These are phyloP conservation scores for Colletotrichum sp. DNA, from an alignment of 2,329 filamentous ascomycete genomes.

Conservation along the genomic window DNA sequence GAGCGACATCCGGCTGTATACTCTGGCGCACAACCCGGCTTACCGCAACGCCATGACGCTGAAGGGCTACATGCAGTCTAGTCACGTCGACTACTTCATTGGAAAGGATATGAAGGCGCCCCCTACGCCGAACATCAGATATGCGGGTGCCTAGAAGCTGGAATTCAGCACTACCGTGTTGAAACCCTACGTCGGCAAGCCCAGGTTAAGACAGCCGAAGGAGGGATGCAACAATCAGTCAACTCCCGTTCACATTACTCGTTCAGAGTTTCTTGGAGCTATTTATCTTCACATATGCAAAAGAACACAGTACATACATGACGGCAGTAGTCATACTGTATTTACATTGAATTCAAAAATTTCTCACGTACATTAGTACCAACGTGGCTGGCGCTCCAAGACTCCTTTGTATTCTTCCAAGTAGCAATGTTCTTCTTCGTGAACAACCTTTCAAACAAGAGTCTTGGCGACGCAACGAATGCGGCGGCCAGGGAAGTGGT, in stretches of 20 bases:
- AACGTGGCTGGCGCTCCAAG: not conserved
- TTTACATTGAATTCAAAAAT: not conserved
- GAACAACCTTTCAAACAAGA: not conserved
- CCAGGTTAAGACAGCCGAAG: not conserved
- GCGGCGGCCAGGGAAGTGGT: not conserved
- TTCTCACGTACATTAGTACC: not conserved
- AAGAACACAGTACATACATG: not conserved
- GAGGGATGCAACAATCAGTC: not conserved
- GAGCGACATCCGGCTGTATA: constrained; percentile 24
- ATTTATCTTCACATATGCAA: not conserved
- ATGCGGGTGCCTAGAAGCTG: not conserved
- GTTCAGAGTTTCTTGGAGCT: not conserved
- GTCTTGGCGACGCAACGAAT: not conserved
- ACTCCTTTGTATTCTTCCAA: not conserved
- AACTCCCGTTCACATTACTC: not conserved
- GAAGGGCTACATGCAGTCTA: constrained; percentile 27
- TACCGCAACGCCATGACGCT: constrained; percentile 29
- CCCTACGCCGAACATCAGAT: constrained; percentile 12
- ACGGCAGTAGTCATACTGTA: not conserved
- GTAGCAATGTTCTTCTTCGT: no score
- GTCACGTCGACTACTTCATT: constrained; percentile 27
- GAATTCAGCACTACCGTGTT: accelerated
- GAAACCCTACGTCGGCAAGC: not conserved
- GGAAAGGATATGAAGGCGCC: constrained; percentile 23
- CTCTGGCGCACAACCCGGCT: constrained; percentile 27